These are phyloP conservation scores for Thalassiosira ordinaria DNA, from an alignment of 352 stramenopile genomes.

Conservation along the genomic window DNA sequence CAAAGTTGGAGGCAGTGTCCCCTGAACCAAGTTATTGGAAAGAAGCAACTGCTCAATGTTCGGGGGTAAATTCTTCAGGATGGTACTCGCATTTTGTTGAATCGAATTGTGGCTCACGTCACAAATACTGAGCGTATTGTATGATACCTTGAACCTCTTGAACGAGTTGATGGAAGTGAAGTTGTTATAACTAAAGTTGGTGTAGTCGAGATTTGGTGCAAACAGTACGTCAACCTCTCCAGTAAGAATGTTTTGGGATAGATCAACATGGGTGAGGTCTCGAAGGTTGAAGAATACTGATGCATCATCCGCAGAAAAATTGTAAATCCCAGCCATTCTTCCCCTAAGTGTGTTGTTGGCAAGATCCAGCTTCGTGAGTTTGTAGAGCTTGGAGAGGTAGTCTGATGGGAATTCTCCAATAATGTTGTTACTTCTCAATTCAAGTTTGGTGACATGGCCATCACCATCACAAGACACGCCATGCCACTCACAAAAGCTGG, in stretches of 20 bases:
- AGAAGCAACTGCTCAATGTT: constrained; percentile 19
- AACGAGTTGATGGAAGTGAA: constrained; percentile 9
- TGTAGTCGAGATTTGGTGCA: background rate
- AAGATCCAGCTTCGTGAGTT: constrained; percentile 18
- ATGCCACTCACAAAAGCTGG: constrained; percentile 13
- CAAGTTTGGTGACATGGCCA: constrained; percentile 15
- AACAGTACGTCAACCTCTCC: constrained; percentile 15
- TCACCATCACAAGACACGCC: constrained; percentile 40
- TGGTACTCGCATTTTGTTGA: background rate
- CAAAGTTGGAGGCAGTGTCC: constrained; percentile 20
- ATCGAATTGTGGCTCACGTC: constrained; percentile 43
- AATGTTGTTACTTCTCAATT: constrained; percentile 44
- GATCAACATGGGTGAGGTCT: constrained; percentile 23
- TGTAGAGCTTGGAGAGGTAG: constrained; percentile 6
- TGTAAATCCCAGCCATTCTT: background rate
- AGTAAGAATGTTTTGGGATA: constrained; percentile 25
- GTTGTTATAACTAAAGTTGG: constrained; percentile 28
- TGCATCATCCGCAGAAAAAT: background rate
- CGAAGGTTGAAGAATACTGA: constrained; percentile 8
- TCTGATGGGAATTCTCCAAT: constrained; percentile 15
- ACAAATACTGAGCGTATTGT: constrained; percentile 12
- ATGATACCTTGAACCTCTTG: constrained; percentile 11
- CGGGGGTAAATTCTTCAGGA: constrained; percentile 27
- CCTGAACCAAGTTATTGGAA: constrained; percentile 18
- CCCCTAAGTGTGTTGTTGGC: constrained; percentile 1